These are phyloP conservation scores for Fomitopsis betulina DNA, from an alignment of 1,284 basidiomycete genomes.

Conservation along the genomic window DNA sequence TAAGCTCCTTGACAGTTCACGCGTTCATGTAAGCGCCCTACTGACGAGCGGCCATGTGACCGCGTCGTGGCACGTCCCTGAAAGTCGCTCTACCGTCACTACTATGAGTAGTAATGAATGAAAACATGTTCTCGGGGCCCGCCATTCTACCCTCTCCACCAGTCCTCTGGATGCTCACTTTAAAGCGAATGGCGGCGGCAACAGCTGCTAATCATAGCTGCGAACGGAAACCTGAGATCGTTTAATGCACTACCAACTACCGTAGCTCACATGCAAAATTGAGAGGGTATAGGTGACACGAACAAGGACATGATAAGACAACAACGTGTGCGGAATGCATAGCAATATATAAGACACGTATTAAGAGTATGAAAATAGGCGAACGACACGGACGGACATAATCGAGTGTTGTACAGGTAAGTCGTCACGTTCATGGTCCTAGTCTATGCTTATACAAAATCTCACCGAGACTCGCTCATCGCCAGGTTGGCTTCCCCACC, in stretches of 20 bases:
- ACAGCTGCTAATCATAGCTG: too few relatives aligned
- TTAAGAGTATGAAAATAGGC: not conserved
- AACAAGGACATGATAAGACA: not conserved
- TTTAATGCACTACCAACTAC: not conserved
- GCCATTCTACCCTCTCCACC: too few relatives aligned
- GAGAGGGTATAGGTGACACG: not conserved
- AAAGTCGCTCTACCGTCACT: too few relatives aligned
- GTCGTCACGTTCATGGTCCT: not conserved
- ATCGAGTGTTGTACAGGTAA: not conserved
- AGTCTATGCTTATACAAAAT: not conserved
- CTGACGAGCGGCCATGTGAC: too few relatives aligned
- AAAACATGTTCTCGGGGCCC: too few relatives aligned
- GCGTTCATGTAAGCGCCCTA: too few relatives aligned
- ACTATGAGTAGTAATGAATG: too few relatives aligned
- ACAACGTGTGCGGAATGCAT: not conserved
- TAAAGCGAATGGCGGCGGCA: too few relatives aligned
- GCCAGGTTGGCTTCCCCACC: conserved; percentile 45
- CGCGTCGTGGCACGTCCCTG: too few relatives aligned
- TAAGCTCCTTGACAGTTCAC: too few relatives aligned
- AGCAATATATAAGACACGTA: not conserved
- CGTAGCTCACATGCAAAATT: not conserved
- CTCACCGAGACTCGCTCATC: conserved; percentile 28
- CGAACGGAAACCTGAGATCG: not conserved
- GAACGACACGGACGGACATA: not conserved
- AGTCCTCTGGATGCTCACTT: too few relatives aligned